Percentiles rank a stretch among this genome's conserved stretches.
Evolutionary conservation across 805 yeast species (phyloP).

Genomic region (Teunomyces pallodes): DNA sequence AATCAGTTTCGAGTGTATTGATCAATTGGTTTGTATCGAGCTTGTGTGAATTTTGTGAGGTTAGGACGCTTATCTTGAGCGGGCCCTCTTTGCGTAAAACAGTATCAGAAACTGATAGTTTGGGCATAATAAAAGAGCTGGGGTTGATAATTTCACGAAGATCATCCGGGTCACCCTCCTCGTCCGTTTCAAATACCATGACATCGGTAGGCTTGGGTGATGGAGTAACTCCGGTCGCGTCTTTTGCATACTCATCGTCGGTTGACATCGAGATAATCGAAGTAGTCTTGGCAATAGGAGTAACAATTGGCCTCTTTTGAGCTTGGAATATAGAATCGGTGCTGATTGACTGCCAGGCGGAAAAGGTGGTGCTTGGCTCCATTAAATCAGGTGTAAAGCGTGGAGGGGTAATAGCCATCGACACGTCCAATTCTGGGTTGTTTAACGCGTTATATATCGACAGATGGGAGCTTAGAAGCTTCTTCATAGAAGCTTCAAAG

Average conservation of each 20-base stretch:
- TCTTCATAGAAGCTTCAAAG: background rate
- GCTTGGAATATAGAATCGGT: slow-evolving; percentile 16
- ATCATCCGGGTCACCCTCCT: slow-evolving; percentile 28
- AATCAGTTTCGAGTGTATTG: slow-evolving; percentile 12
- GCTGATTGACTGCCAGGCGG: slow-evolving; percentile 33
- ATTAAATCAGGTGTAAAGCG: slow-evolving; percentile 10
- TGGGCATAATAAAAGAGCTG: slow-evolving; percentile 39
- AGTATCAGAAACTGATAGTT: slow-evolving; percentile 24
- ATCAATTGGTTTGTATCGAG: slow-evolving; percentile 20
- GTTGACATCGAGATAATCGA: slow-evolving; percentile 27
- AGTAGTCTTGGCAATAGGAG: slow-evolving; percentile 12
- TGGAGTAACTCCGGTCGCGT: slow-evolving; percentile 21
- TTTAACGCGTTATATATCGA: slow-evolving; percentile 37
- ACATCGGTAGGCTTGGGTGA: slow-evolving; percentile 20
- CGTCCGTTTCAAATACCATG: slow-evolving; percentile 43
- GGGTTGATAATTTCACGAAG: slow-evolving; percentile 11
- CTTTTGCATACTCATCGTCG: slow-evolving; percentile 21
- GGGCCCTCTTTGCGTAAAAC: slow-evolving; percentile 4
- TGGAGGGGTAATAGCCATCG: slow-evolving; percentile 5
- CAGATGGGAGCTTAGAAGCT: slow-evolving; percentile 1
- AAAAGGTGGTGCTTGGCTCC: slow-evolving; percentile 14
- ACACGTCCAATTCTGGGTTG: slow-evolving; percentile 40
- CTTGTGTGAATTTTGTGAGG: slow-evolving; percentile 14
- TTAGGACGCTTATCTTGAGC: slow-evolving; percentile 23
- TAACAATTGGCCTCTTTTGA: slow-evolving; percentile 7